Percentiles rank a stretch among this genome's conserved stretches.
Conservation (phyloP, 2,329 filamentous ascomycete species). For the Diaporthe sp. region DNA sequence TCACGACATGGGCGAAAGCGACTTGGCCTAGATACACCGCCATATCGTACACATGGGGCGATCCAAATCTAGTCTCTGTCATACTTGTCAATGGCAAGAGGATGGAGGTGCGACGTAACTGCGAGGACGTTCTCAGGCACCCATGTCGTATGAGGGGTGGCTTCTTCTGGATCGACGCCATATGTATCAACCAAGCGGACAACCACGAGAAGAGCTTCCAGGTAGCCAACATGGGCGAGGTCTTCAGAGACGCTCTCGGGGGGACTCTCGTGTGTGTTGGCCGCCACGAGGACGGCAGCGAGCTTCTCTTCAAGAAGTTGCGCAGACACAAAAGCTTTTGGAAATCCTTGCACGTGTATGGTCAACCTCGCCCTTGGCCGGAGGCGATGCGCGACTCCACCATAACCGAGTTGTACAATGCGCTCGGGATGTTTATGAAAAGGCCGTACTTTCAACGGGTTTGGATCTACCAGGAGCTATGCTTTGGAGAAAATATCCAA, state of each 20-base stretch:
- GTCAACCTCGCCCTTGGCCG: neutral
- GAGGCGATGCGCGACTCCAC: neutral
- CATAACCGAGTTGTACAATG: neutral
- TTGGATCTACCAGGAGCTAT: conserved; percentile 33
- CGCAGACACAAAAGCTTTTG: neutral
- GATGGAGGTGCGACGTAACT: conserved; percentile 24
- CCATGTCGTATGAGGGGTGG: neutral
- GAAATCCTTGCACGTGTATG: neutral
- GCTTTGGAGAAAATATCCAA: neutral
- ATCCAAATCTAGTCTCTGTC: accelerated
- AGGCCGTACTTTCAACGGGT: conserved; percentile 28
- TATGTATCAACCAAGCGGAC: conserved; percentile 30
- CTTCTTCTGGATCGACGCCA: conserved; percentile 31
- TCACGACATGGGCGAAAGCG: neutral
- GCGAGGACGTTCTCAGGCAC: conserved; percentile 19
- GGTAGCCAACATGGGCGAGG: conserved; percentile 22
- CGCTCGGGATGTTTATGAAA: neutral
- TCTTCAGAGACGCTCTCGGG: neutral
- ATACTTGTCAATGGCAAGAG: conserved; percentile 16
- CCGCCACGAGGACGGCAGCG: neutral
- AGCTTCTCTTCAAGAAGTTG: neutral
- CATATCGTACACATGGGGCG: conserved; percentile 31
- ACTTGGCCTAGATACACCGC: neutral
- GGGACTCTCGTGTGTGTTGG: conserved; percentile 14
- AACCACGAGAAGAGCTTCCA: conserved; percentile 19